Conservation (phyloP, 1,139 yeast genomes). For the Saccharomycopsis hybrid region DNA sequence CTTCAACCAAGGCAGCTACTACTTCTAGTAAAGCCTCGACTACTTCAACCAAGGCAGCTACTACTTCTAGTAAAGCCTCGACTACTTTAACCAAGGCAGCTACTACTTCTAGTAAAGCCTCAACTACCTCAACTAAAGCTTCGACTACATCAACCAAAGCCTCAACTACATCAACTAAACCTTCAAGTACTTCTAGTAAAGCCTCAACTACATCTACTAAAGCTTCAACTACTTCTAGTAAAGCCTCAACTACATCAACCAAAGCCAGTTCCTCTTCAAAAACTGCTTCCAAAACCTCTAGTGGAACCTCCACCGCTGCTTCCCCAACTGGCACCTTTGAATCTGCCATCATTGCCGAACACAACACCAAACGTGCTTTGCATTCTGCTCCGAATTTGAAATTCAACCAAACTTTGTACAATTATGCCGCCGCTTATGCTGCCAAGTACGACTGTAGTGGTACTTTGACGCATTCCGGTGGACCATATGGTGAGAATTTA, state of each 20-base stretch:
- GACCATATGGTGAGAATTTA: slow-evolving; percentile 55
- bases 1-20: too few species aligned
- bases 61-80: background rate
- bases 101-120: background rate
- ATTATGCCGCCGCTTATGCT: slow-evolving; percentile 41
- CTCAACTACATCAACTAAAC: background rate
- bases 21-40: too few species aligned
- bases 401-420: slow-evolving; percentile 42
- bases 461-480: slow-evolving; percentile 45
- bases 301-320: background rate
- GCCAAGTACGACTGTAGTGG: slow-evolving; percentile 48
- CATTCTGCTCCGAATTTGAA: slow-evolving; percentile 42
- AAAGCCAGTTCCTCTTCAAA: background rate
- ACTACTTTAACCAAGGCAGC: background rate
- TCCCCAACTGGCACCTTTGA: background rate
- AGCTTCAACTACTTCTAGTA: background rate
- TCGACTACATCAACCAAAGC: background rate
- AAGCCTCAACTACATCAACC: background rate
- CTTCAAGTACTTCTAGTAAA: background rate
- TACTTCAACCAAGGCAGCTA: too few species aligned
- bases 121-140: background rate
- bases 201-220: background rate
- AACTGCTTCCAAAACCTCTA: background rate
- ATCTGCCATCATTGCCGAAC: slow-evolving; percentile 33
- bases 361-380: slow-evolving; percentile 47